A percentile compares a stretch with the other conserved stretches of the same genome.
These are phyloP conservation scores for Phytophthora sp. DNA, from an alignment of 352 stramenopile species.

Conservation along the genomic window DNA sequence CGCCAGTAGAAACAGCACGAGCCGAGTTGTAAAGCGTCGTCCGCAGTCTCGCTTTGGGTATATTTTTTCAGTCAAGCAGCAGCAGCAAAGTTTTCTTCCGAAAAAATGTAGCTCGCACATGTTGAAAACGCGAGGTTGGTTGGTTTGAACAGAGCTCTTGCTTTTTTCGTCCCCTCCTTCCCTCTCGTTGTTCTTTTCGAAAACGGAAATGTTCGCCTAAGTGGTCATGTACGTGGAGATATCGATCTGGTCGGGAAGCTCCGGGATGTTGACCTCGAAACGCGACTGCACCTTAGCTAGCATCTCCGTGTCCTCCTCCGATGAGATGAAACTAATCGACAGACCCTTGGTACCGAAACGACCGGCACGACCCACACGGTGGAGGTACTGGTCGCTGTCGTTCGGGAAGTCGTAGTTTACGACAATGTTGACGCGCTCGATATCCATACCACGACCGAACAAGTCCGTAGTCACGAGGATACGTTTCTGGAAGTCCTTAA, in stretches of 20 bases:
- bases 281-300: constrained; percentile 98
- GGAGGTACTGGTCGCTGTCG: constrained; percentile 98
- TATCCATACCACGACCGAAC: constrained; percentile 99
- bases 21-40: constrained; percentile 47
- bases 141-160: constrained; percentile 36
- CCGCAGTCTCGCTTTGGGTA: constrained; percentile 45
- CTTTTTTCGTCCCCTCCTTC: constrained; percentile 20
- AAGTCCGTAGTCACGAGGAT: constrained; percentile 99
- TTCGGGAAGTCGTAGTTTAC: constrained; percentile 99
- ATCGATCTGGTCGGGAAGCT: constrained; percentile 99
- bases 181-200: constrained; percentile 21
- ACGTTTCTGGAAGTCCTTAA: constrained; percentile 99
- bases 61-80: constrained; percentile 48
- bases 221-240: constrained; percentile 98
- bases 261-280: constrained; percentile 99
- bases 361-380: constrained; percentile 98
- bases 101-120: constrained; percentile 38
- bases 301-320: constrained; percentile 97
- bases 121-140: constrained; percentile 38
- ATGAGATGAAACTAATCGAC: constrained; percentile 99
- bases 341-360: constrained; percentile 99
- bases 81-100: constrained; percentile 39
- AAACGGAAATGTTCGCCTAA: constrained; percentile 49
- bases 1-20: constrained; percentile 44
- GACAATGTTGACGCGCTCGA: constrained; percentile 99